Evolutionary conservation across 2,329 filamentous ascomycete genomes (phyloP).

Genomic region (Cladophialophora carrionii): DNA sequence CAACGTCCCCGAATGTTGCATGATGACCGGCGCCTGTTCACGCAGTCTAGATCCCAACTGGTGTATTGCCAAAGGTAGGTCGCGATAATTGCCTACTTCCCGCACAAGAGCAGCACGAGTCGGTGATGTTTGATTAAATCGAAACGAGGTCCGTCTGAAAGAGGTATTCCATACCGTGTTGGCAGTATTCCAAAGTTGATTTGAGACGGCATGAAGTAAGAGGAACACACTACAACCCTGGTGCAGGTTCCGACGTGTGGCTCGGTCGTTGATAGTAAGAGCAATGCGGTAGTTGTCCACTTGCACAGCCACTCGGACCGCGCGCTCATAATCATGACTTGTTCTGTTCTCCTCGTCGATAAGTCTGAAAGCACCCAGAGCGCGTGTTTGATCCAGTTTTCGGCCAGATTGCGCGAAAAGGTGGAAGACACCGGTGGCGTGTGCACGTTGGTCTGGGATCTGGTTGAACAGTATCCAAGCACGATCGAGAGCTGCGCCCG

Average conservation of each 20-base stretch:
- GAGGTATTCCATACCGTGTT: slow-evolving; percentile 41
- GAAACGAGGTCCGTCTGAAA: slow-evolving; percentile 9
- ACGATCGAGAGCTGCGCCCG: slow-evolving; percentile 7
- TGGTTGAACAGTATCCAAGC: slow-evolving; percentile 24
- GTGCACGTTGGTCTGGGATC: slow-evolving; percentile 16
- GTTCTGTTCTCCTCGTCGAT: slow-evolving; percentile 47
- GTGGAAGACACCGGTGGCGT: slow-evolving; percentile 25
- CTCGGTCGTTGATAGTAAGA: slow-evolving; percentile 49
- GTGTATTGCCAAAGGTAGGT: slow-evolving; percentile 25
- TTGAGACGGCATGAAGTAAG: slow-evolving; percentile 42
- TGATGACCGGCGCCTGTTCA: slow-evolving; percentile 17
- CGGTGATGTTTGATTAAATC: slow-evolving; percentile 32
- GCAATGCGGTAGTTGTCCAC: slow-evolving; percentile 38
- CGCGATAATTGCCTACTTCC: slow-evolving; percentile 21
- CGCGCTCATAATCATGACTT: slow-evolving; percentile 51
- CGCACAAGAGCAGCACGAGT: slow-evolving; percentile 18
- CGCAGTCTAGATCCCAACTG: slow-evolving; percentile 19
- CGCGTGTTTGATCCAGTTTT: slow-evolving; percentile 7
- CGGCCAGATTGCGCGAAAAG: slow-evolving; percentile 18
- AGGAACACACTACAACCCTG: slow-evolving; percentile 41
- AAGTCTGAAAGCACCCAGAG: slow-evolving; percentile 48
- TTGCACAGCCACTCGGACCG: slow-evolving; percentile 26
- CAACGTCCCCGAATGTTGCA: slow-evolving; percentile 22
- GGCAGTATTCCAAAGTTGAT: slow-evolving; percentile 43
- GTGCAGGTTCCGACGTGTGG: slow-evolving; percentile 40